phyloP scores from a whole-genome alignment of 805 yeast species.

The Tetrapisispora arboricola region DNA sequence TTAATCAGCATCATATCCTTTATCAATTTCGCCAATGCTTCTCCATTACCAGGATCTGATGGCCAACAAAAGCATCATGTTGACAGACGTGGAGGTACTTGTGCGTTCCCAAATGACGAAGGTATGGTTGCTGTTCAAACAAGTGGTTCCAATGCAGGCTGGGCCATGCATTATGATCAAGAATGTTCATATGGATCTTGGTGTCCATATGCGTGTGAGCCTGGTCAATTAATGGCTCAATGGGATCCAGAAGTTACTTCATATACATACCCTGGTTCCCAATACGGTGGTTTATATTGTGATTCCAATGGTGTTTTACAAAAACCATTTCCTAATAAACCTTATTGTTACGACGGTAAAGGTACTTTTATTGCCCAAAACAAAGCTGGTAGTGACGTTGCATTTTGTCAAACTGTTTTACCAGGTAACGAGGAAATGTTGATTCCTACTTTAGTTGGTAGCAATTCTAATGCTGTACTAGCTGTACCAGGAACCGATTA shows the following conservation, averaged over 20 bases:
- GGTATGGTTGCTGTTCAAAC: constrained; percentile 65
- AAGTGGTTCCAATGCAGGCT: constrained; percentile 55
- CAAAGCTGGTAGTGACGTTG: constrained; percentile 49
- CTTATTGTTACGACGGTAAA: constrained; percentile 66
- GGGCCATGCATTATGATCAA: constrained; percentile 78
- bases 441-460: constrained; percentile 62
- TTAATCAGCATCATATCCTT: not conserved
- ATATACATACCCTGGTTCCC: constrained; percentile 68
- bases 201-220: constrained; percentile 88
- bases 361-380: constrained; percentile 61
- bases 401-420: constrained; percentile 85
- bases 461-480: constrained; percentile 37
- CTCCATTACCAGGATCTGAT: constrained; percentile 2
- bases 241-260: constrained; percentile 74
- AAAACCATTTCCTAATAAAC: constrained; percentile 46
- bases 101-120: constrained; percentile 56
- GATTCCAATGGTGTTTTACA: constrained; percentile 56
- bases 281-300: constrained; percentile 77
- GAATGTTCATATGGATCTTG: constrained; percentile 63
- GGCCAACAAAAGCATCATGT: not conserved
- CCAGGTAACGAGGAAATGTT: constrained; percentile 95
- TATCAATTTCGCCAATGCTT: not conserved
- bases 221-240: constrained; percentile 79
- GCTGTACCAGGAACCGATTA: constrained; percentile 83
- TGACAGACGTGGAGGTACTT: constrained; percentile 30